phyloP scores from a whole-genome alignment of 208 protist genomes.

The Histomonas meleagridis region DNA sequence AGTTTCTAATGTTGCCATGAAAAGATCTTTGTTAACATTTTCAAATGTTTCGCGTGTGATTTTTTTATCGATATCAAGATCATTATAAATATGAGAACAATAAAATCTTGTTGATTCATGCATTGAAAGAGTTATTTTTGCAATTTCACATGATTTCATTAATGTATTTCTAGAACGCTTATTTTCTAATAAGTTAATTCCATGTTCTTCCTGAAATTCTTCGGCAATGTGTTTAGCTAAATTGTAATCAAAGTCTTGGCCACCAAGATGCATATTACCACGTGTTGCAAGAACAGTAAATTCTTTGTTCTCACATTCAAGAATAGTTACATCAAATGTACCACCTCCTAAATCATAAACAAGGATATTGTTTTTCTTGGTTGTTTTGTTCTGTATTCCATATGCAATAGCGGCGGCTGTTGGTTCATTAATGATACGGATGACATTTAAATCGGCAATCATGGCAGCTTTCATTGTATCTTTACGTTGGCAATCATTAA shows the following conservation, averaged over 20 bases:
- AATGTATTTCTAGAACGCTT: not conserved
- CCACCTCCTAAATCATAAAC: conserved; percentile 79
- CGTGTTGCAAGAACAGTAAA: conserved; percentile 79
- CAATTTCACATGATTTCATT: conserved; percentile 38
- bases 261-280: conserved; percentile 84
- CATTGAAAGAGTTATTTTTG: conserved; percentile 45
- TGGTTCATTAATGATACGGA: too few species aligned
- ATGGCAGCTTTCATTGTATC: conserved; percentile 85
- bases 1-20: conserved; percentile 62
- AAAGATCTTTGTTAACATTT: conserved; percentile 50
- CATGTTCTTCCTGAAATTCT: conserved; percentile 74
- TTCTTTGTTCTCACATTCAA: conserved; percentile 83
- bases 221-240: conserved; percentile 73
- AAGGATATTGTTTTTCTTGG: conserved; percentile 68
- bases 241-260: conserved; percentile 82
- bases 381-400: conserved; percentile 77
- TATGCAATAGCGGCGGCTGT: conserved; percentile 91
- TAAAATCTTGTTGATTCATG: conserved; percentile 47
- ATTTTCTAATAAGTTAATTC: not conserved
- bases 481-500: conserved; percentile 89
- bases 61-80: conserved; percentile 45
- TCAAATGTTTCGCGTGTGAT: conserved; percentile 50
- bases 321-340: conserved; percentile 76
- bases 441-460: conserved; percentile 92
- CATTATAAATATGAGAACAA: conserved; percentile 47